Conservation (phyloP, 768 basidiomycete species). For the Amanita fuliginea region DNA sequence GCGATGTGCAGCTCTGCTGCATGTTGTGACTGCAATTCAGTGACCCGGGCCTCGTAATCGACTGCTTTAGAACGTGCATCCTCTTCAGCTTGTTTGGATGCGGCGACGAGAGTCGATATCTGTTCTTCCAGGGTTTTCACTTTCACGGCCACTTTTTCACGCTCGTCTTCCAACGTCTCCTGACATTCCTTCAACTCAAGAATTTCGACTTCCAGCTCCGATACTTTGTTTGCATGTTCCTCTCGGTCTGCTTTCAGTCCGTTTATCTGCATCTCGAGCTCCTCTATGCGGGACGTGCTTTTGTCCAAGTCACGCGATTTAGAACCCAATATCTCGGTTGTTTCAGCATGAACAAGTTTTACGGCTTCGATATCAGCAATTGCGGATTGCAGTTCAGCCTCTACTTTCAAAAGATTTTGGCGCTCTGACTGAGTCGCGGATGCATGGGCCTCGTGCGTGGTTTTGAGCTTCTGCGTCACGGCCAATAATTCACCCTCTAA, state of each 20-base stretch:
- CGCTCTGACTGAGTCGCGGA: conserved; percentile 49
- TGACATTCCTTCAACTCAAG: conserved; percentile 65
- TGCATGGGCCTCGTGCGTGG: conserved; percentile 31
- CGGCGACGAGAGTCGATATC: conserved; percentile 33
- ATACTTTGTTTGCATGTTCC: conserved; percentile 58
- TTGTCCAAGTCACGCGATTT: conserved; percentile 14
- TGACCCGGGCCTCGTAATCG: conserved; percentile 27
- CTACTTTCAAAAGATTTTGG: conserved; percentile 52
- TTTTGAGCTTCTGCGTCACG: conserved; percentile 40
- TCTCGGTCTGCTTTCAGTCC: conserved; percentile 55
- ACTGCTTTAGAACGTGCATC: conserved; percentile 36
- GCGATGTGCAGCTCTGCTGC: conserved; percentile 33
- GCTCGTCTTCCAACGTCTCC: conserved; percentile 54
- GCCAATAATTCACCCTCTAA: conserved; percentile 40
- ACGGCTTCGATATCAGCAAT: conserved; percentile 40
- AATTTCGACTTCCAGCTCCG: conserved; percentile 75
- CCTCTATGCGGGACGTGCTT: conserved; percentile 17
- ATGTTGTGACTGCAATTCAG: conserved; percentile 31
- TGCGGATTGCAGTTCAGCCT: conserved; percentile 47
- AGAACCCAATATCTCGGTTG: conserved; percentile 33
- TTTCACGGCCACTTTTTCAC: conserved; percentile 29
- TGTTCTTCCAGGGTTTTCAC: conserved; percentile 46
- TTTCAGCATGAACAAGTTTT: conserved; percentile 36
- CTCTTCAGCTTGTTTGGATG: conserved; percentile 36
- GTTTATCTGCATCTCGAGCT: conserved; percentile 35